A percentile compares a stretch with the other conserved stretches of the same genome.
phyloP scores from a whole-genome alignment of 306 rosid genomes.

The Arachis hypogaea region DNA sequence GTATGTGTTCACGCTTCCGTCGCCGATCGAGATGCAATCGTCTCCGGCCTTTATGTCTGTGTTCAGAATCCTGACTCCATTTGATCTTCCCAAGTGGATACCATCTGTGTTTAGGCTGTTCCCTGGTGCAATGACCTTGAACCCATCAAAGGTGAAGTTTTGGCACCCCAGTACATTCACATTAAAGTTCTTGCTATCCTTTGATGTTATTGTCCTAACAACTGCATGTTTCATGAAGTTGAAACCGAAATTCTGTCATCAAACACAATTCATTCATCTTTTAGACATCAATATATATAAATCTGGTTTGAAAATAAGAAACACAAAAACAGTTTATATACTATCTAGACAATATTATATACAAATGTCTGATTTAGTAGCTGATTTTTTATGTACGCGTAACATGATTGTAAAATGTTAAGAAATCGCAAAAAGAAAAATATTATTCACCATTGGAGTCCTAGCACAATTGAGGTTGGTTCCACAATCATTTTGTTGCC shows the following conservation, averaged over 20 bases:
- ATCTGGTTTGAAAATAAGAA: background rate
- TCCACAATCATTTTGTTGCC: conserved; percentile 33
- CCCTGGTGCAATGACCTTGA: conserved; percentile 38
- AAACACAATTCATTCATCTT: background rate
- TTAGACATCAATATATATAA: background rate
- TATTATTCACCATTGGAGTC: conserved; percentile 37
- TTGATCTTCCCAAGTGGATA: conserved; percentile 50
- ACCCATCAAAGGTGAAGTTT: conserved; percentile 27
- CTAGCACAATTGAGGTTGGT: conserved; percentile 5
- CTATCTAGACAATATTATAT: no score
- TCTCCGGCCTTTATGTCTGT: conserved; percentile 46
- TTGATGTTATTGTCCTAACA: conserved; percentile 27
- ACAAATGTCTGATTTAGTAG: no score
- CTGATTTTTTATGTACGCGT: no score
- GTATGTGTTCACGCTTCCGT: conserved; percentile 32
- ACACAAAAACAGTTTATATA: no score
- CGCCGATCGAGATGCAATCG: conserved; percentile 55
- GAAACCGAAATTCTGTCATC: conserved; percentile 41
- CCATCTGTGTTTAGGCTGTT: conserved; percentile 54
- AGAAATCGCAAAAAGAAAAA: background rate
- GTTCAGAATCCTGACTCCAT: conserved; percentile 31
- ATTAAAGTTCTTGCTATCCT: conserved; percentile 6
- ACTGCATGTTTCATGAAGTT: conserved; percentile 34
- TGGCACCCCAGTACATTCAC: conserved; percentile 25
- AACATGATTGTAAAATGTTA: no score